Evolutionary conservation across 2,329 filamentous ascomycete genomes (phyloP).

Genomic region (Colletotrichum viniferum): DNA sequence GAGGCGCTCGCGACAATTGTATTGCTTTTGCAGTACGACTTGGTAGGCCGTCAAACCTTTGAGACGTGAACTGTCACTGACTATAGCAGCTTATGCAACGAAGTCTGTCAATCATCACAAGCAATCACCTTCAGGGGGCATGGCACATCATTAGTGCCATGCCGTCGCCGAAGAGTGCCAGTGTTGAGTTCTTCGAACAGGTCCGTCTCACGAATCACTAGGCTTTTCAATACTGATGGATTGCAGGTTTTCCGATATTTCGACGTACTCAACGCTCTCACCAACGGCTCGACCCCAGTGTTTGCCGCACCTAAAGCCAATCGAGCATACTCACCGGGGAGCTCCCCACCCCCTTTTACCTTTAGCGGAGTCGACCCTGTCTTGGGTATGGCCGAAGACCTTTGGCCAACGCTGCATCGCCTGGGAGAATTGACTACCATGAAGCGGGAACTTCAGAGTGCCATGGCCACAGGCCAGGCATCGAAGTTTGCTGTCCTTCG

Average conservation of each 20-base stretch:
- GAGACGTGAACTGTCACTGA: not conserved
- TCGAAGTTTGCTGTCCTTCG: constrained; percentile 11
- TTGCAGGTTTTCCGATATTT: constrained; percentile 19
- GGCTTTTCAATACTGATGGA: not conserved
- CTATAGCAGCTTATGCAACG: constrained; percentile 6
- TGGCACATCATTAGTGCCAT: constrained; percentile 12
- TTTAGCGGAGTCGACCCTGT: not conserved
- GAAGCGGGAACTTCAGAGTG: constrained; percentile 9
- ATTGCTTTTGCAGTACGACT: constrained; percentile 16
- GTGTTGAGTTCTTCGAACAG: constrained; percentile 17
- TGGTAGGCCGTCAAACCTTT: not conserved
- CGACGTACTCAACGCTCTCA: constrained; percentile 18
- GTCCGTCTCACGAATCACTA: not conserved
- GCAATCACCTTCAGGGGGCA: constrained; percentile 12
- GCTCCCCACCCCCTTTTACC: not conserved
- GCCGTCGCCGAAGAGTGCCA: not conserved
- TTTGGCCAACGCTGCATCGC: constrained; percentile 16
- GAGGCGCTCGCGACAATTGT: constrained; percentile 16
- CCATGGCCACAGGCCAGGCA: not conserved
- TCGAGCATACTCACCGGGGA: constrained; percentile 1
- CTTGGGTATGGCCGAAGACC: constrained; percentile 13
- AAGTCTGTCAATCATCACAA: not conserved
- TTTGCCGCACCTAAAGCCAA: not conserved
- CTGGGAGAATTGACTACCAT: constrained; percentile 4
- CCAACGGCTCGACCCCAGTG: not conserved